Percentiles rank a stretch among this genome's conserved stretches.
Conservation (phyloP, 768 basidiomycete genomes). For the Tricholoma terreum region DNA sequence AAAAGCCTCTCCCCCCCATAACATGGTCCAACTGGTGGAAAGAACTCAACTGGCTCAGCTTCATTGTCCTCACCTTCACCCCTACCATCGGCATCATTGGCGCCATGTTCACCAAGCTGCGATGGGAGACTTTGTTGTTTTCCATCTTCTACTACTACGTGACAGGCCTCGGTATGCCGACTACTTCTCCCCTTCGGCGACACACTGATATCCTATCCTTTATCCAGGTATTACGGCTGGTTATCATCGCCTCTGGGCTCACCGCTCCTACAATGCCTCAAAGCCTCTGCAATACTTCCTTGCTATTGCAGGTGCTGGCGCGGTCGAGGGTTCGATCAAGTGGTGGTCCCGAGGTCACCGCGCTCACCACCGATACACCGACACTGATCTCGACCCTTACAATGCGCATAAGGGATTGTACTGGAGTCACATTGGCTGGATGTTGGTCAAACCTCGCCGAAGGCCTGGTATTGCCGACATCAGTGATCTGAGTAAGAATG, state of each 20-base stretch:
- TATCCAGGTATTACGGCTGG: conserved; percentile 78
- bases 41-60: conserved; percentile 77
- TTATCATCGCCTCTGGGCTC: conserved; percentile 97
- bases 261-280: conserved; percentile 91
- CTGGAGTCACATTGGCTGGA: conserved; percentile 90
- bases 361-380: conserved; percentile 95
- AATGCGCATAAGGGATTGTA: conserved; percentile 86
- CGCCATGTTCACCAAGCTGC: conserved; percentile 57
- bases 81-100: conserved; percentile 77
- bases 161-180: conserved; percentile 66
- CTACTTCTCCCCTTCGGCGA: not conserved
- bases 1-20: conserved; percentile 67
- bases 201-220: not conserved
- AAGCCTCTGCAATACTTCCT: conserved; percentile 81
- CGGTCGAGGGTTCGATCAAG: conserved; percentile 94
- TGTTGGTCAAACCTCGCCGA: conserved; percentile 87
- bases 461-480: conserved; percentile 90
- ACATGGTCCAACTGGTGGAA: conserved; percentile 52
- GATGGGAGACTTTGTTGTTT: conserved; percentile 70
- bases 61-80: conserved; percentile 67
- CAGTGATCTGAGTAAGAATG: conserved; percentile 78
- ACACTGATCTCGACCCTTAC: conserved; percentile 96
- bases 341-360: conserved; percentile 99
- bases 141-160: conserved; percentile 38
- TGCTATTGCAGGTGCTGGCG: conserved; percentile 84